phyloP scores from a whole-genome alignment of 305 asterid genomes.

The Ruellia speciosa region DNA sequence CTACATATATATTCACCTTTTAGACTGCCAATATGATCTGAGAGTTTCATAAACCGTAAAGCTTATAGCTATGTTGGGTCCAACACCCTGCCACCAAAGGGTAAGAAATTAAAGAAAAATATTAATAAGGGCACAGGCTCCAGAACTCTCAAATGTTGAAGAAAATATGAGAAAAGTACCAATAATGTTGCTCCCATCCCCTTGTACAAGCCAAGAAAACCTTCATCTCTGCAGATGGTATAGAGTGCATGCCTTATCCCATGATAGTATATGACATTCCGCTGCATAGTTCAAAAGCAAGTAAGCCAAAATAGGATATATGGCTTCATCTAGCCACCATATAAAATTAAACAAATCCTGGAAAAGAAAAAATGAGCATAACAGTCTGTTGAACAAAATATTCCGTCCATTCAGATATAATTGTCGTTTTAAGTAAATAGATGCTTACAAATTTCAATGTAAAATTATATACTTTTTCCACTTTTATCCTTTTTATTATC shows the following conservation, averaged over 20 bases:
- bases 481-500: too few relatives aligned
- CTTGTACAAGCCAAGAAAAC: slow-evolving; percentile 79
- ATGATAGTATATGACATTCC: slow-evolving; percentile 69
- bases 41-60: slow-evolving; percentile 84
- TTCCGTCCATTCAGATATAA: too few relatives aligned
- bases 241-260: slow-evolving; percentile 79
- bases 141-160: not conserved
- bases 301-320: not conserved
- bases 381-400: not conserved
- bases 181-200: slow-evolving; percentile 92
- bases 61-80: slow-evolving; percentile 78
- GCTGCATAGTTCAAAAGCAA: slow-evolving; percentile 33
- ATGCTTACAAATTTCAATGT: too few relatives aligned
- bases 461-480: too few relatives aligned
- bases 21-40: slow-evolving; percentile 58
- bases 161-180: slow-evolving; percentile 34
- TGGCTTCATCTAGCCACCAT: not conserved
- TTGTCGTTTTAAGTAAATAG: too few relatives aligned
- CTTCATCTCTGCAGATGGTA: slow-evolving; percentile 94
- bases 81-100: slow-evolving; percentile 50
- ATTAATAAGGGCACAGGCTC: slow-evolving; percentile 5
- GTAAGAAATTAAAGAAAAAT: not conserved
- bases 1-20: slow-evolving; percentile 36
- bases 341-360: not conserved
- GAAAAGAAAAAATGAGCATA: not conserved